A percentile compares a stretch with the other conserved stretches of the same genome.
Conservation (phyloP, 129 eudicot species). For the Helianthus annuus region DNA sequence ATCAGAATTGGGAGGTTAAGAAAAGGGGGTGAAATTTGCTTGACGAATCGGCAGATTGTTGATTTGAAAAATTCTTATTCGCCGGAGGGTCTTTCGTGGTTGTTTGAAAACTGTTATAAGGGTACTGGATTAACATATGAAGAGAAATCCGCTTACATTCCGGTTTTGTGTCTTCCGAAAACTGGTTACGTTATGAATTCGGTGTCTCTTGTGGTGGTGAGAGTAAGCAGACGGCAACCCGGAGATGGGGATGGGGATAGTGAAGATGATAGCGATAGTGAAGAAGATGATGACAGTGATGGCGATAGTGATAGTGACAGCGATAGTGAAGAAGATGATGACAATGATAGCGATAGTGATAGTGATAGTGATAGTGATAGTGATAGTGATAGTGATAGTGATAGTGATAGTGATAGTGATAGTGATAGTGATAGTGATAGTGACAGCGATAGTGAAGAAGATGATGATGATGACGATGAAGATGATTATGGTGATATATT, state of each 20-base stretch:
- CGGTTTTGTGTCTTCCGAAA: constrained; percentile 13
- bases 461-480: not conserved
- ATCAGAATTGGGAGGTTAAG: constrained; percentile 27
- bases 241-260: constrained; percentile 26
- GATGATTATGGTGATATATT: constrained; percentile 28
- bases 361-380: not conserved
- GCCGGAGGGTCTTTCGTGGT: constrained; percentile 25
- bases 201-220: constrained; percentile 35
- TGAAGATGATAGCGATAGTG: not conserved
- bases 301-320: too few species aligned
- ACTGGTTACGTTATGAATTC: constrained; percentile 17
- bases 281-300: too few species aligned
- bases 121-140: constrained; percentile 28
- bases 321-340: too few species aligned
- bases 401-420: too few species aligned
- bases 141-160: constrained; percentile 29
- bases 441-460: not conserved
- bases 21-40: constrained; percentile 30
- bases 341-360: constrained; percentile 2
- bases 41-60: constrained; percentile 6
- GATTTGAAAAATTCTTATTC: constrained; percentile 24
- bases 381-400: too few species aligned
- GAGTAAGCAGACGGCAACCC: constrained; percentile 31
- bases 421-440: too few species aligned
- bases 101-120: constrained; percentile 12